Conservation (phyloP, 1,139 yeast species). For the Debaryomyces robertsiae region DNA sequence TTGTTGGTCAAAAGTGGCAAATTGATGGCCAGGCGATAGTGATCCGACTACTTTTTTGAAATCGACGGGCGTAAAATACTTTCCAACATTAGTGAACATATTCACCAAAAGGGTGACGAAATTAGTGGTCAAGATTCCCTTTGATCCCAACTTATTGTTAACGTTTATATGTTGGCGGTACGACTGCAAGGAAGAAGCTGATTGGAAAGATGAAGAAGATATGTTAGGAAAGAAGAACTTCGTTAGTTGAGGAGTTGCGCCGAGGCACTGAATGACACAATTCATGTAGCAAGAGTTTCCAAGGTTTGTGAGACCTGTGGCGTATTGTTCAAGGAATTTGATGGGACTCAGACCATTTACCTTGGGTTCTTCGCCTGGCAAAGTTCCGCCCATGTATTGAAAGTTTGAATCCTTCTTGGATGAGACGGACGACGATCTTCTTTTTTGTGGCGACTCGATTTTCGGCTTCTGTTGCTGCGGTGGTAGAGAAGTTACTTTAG, state of each 20-base stretch:
- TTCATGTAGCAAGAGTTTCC: slow-evolving; percentile 97
- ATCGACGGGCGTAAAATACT: slow-evolving; percentile 54
- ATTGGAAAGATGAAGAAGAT: slow-evolving; percentile 22
- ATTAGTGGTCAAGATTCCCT: slow-evolving; percentile 75
- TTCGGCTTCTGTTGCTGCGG: slow-evolving; percentile 18
- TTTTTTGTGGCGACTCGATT: slow-evolving; percentile 1
- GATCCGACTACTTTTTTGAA: slow-evolving; percentile 69
- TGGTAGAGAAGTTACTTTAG: slow-evolving; percentile 11
- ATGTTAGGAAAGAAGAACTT: slow-evolving; percentile 42
- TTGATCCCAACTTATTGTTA: slow-evolving; percentile 76
- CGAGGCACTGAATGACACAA: slow-evolving; percentile 83
- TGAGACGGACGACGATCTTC: slow-evolving; percentile 6
- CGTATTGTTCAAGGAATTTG: slow-evolving; percentile 34
- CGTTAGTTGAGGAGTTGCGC: slow-evolving; percentile 46
- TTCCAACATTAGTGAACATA: slow-evolving; percentile 54
- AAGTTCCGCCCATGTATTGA: not conserved
- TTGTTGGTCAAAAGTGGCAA: slow-evolving; percentile 82
- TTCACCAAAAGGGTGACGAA: slow-evolving; percentile 68
- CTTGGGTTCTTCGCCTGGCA: not conserved
- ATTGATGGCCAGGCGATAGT: slow-evolving; percentile 60
- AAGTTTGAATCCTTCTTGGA: not conserved
- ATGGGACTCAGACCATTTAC: slow-evolving; percentile 17
- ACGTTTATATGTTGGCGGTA: slow-evolving; percentile 75
- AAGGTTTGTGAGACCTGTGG: slow-evolving; percentile 71
- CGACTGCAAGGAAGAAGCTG: slow-evolving; percentile 31